These are phyloP conservation scores for Leucoagaricus sp. DNA, from an alignment of 1,284 basidiomycete genomes.

Conservation along the genomic window DNA sequence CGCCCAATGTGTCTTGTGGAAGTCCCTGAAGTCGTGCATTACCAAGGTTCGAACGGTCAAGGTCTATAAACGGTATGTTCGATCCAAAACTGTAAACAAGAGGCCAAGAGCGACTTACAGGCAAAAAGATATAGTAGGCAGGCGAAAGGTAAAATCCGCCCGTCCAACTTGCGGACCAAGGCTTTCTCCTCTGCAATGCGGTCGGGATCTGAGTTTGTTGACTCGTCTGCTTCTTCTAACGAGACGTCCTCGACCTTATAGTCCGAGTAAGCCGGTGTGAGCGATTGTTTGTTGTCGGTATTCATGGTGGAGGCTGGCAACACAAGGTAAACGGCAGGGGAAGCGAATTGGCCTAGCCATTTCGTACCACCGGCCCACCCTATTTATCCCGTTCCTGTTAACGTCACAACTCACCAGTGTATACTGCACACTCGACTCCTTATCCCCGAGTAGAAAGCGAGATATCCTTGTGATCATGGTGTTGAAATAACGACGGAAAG, in stretches of 20 bases:
- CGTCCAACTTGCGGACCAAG: slow-evolving; percentile 67
- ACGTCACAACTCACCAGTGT: slow-evolving; percentile 31
- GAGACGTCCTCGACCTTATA: slow-evolving; percentile 10
- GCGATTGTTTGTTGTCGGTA: neutral
- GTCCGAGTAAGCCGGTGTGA: neutral
- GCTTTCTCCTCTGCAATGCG: slow-evolving; percentile 40
- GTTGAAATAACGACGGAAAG: slow-evolving; percentile 1
- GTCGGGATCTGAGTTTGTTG: slow-evolving; percentile 7
- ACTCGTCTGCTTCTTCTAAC: neutral
- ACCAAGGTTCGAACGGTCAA: slow-evolving; percentile 75
- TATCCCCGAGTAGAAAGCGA: slow-evolving; percentile 24
- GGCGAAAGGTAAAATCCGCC: slow-evolving; percentile 66
- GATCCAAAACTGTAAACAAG: neutral
- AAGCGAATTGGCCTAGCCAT: slow-evolving; percentile 14
- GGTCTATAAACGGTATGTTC: slow-evolving; percentile 40
- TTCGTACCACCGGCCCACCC: neutral
- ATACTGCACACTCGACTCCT: slow-evolving; percentile 24
- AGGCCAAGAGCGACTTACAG: slow-evolving; percentile 45
- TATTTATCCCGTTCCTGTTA: slow-evolving; percentile 20
- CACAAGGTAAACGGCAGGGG: neutral
- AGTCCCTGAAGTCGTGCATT: slow-evolving; percentile 76
- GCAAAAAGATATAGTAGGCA: slow-evolving; percentile 76
- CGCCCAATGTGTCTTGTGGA: slow-evolving; percentile 60
- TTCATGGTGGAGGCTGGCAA: slow-evolving; percentile 3
- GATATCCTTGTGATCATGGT: slow-evolving; percentile 22